Evolutionary conservation across 768 basidiomycete genomes (phyloP), one percentile per base, ranked within the genome.

Genomic region (Epithele typhae): DNA sequence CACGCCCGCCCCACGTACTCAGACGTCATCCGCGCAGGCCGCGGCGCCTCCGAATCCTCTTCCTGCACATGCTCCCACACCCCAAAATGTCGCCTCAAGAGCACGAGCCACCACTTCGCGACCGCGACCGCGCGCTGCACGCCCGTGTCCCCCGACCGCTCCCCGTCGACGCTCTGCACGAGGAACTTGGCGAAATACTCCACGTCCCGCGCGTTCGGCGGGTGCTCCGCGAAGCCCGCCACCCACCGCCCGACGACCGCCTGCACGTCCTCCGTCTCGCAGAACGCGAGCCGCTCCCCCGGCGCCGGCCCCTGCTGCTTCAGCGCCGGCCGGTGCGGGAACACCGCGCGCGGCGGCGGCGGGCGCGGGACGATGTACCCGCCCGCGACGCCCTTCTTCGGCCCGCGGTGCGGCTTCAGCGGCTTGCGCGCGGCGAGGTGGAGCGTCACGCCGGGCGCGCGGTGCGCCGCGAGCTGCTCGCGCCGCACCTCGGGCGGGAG

Each of bases 31-130:
- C 22, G 59, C 59, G 25, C 57, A 51, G 4, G 32, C 49, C 39
- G 8, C 15, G 17, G 12, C 18, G 63, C 64, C 19, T 40, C 12
- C 25, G 66, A 47, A 10, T 56, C 58, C 24, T 46, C 46, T 34
- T 59, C 64, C 12, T 51, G 45, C 37, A 44, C 62, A 46, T 65
- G 55, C 63, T 87, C 84, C 45, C 76, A 76, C 3, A 69, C 64
- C 10, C 72, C 76, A 76, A 84, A 92, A 57, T 77, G 64, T 50
- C 82, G 68, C 55, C 83, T 68, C 55, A 91, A 62, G 22, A 93
- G 60, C 25, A 84, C 72, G 52, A 81, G 64, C 92, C 91, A 93
- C 87, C 86, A 94, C 57, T 77, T 82, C 72, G 90, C 71, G 15
- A 89, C 77, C 21, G 77, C 77, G 11, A 87, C 64, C 43, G 81